Evolutionary conservation across 148 eudicot genomes (phyloP).

Genomic region (Camellia granthamiana): DNA sequence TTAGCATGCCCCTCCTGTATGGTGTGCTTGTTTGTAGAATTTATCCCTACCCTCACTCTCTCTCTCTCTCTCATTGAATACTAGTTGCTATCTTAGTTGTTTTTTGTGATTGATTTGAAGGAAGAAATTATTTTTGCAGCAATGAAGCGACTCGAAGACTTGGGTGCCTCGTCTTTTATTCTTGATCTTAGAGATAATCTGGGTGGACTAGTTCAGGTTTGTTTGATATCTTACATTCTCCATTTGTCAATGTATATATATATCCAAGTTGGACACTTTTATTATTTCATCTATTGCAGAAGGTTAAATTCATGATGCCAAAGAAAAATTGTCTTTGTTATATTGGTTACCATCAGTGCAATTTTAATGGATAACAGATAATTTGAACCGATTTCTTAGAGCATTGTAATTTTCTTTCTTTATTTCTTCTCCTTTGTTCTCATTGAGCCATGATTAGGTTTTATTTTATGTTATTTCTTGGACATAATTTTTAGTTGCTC

Average conservation of each 20-base stretch:
- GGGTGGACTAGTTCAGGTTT: too few relatives aligned
- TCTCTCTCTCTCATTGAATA: neutral
- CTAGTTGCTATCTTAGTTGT: neutral
- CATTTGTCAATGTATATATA: too few relatives aligned
- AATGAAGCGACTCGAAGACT: neutral
- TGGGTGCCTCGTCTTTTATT: too few relatives aligned
- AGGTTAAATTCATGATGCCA: too few relatives aligned
- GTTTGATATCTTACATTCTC: too few relatives aligned
- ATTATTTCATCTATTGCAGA: too few relatives aligned
- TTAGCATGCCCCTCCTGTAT: too few relatives aligned
- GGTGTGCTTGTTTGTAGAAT: too few relatives aligned
- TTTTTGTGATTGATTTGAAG: constrained; percentile 11
- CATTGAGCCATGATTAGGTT: neutral
- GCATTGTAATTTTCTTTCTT: neutral
- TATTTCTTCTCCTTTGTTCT: neutral
- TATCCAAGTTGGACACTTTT: too few relatives aligned
- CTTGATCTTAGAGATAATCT: too few relatives aligned
- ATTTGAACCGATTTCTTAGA: neutral
- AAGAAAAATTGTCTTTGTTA: neutral
- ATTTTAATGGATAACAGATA: neutral
- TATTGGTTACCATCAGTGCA: neutral
- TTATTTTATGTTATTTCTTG: too few relatives aligned
- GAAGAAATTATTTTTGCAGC: constrained; percentile 43
- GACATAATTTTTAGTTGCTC: too few relatives aligned
- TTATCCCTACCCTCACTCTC: neutral